Percentiles rank a stretch among this genome's conserved stretches.
Evolutionary conservation across 2,329 filamentous ascomycete genomes (phyloP).

Genomic region (Sordariomycetes sp.): DNA sequence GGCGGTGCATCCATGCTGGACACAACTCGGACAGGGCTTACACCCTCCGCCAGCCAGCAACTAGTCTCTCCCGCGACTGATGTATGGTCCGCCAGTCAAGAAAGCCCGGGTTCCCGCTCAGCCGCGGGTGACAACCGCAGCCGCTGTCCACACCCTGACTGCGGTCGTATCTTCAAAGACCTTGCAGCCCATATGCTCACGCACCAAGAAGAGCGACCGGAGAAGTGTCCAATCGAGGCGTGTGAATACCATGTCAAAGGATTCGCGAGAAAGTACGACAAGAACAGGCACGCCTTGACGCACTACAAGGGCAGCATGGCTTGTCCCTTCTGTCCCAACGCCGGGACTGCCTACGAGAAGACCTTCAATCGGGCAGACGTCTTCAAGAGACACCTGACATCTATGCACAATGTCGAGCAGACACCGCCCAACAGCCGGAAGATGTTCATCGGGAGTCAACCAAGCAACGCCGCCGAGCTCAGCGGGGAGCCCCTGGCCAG

Average conservation of each 20-base stretch:
- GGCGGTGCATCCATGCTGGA: slow-evolving; percentile 2
- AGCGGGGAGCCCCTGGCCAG: slow-evolving; percentile 5
- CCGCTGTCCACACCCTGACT: slow-evolving; percentile 47
- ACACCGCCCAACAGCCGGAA: slow-evolving; percentile 84
- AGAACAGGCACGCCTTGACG: slow-evolving; percentile 90
- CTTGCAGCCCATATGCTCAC: slow-evolving; percentile 89
- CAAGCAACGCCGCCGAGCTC: not conserved
- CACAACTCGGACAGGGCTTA: not conserved
- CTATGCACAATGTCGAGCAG: slow-evolving; percentile 90
- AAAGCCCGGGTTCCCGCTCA: slow-evolving; percentile 3
- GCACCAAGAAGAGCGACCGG: slow-evolving; percentile 84
- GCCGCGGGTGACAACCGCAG: slow-evolving; percentile 28
- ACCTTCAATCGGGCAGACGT: slow-evolving; percentile 95
- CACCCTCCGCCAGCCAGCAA: slow-evolving; percentile 2
- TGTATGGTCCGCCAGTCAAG: not conserved
- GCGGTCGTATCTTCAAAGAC: slow-evolving; percentile 52
- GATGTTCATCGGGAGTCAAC: slow-evolving; percentile 34
- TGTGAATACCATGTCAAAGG: slow-evolving; percentile 94
- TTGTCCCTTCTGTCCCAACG: slow-evolving; percentile 89
- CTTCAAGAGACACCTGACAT: slow-evolving; percentile 91
- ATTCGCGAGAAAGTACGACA: slow-evolving; percentile 95
- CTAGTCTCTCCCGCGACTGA: slow-evolving; percentile 5
- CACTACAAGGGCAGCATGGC: slow-evolving; percentile 99
- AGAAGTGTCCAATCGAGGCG: slow-evolving; percentile 89
- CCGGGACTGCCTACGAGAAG: slow-evolving; percentile 81